These are phyloP conservation scores for Botryotinia convoluta DNA, from an alignment of 2,329 filamentous ascomycete genomes.

Conservation along the genomic window DNA sequence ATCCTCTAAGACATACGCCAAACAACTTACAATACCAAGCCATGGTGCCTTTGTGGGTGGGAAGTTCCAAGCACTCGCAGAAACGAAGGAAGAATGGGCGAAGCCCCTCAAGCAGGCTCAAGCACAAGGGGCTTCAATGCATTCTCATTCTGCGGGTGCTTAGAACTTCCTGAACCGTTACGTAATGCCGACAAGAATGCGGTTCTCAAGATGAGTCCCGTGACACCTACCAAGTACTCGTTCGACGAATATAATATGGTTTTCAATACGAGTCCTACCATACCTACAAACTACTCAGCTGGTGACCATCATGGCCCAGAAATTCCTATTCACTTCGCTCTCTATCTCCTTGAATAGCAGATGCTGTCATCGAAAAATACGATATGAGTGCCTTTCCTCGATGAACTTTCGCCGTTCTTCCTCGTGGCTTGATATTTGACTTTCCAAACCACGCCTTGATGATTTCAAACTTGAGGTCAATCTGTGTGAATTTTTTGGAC, in stretches of 20 bases:
- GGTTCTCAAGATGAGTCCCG: not conserved
- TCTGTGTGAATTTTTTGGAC: too few species aligned
- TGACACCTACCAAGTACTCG: not conserved
- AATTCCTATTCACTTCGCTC: too few species aligned
- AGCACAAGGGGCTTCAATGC: not conserved
- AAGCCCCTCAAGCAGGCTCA: not conserved
- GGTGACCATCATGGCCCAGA: too few species aligned
- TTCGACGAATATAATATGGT: not conserved
- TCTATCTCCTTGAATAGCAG: too few species aligned
- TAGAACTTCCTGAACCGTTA: not conserved
- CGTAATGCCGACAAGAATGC: not conserved
- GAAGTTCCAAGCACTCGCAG: not conserved
- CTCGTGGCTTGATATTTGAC: too few species aligned
- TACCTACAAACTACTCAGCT: not conserved
- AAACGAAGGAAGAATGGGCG: not conserved
- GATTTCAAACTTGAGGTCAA: too few species aligned
- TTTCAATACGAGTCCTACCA: not conserved
- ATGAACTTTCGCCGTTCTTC: too few species aligned
- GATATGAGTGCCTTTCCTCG: too few species aligned
- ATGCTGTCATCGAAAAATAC: too few species aligned
- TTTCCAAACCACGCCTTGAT: too few species aligned
- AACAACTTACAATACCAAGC: not conserved
- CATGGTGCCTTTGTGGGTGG: not conserved
- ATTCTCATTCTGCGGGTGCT: not conserved
- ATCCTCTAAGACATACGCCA: not conserved